Base-by-base conservation (phyloP, 1,139 yeast genomes). In the Hyphopichia pseudoburtonii region DNA sequence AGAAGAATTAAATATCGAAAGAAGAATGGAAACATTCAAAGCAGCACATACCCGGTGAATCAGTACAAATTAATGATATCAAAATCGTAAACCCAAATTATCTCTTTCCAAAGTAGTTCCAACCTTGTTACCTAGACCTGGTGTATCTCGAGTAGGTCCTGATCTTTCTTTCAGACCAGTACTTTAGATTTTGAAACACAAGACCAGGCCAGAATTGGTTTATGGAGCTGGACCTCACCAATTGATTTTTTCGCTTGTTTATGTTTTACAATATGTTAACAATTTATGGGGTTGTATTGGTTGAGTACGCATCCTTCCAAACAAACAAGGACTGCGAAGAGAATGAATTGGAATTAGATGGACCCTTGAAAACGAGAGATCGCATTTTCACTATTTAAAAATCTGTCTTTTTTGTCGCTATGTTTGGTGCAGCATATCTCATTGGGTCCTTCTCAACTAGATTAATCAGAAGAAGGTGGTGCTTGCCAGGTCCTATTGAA, bases 171-270 rank as follows among this genome's bases (percentile, higher is more conserved):
- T 86, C 49, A 66, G 79, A 17, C 84, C 82, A 53, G 81, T 86
- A 60, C 66, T 84, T 47, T 74, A 74, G 41, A 73, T 78, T n/a
- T 63, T 87, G 41, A 68, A 76, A 42, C 63, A 66, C 34, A 78
- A 80, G 47, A 64, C 62, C 7, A 71, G 74, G 36, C 94, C 94
- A 1, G 95, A 86, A 55, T 67, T 87, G 41, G 72, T 87, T 35
- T 87, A 87, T 59, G 90, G 84, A 65, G 80, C 89, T 23, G 95
- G 86, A 60, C 86, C 94, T 0, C 95, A 87, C 54, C 68, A 86
- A 40, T 66, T 86, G 21, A 86, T 56, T 86, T 86, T 55, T 64
- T 85, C 17, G 75, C 80, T 27, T 78, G 87, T 54, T 78, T 82
- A 46, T 80, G 87, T 28, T 71, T 83, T 52, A 86, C 89, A 0